Percentiles rank a stretch among this genome's conserved stretches.
phyloP scores from a whole-genome alignment of 2,329 filamentous ascomycete species.

The Ceratocystis huliohia region DNA sequence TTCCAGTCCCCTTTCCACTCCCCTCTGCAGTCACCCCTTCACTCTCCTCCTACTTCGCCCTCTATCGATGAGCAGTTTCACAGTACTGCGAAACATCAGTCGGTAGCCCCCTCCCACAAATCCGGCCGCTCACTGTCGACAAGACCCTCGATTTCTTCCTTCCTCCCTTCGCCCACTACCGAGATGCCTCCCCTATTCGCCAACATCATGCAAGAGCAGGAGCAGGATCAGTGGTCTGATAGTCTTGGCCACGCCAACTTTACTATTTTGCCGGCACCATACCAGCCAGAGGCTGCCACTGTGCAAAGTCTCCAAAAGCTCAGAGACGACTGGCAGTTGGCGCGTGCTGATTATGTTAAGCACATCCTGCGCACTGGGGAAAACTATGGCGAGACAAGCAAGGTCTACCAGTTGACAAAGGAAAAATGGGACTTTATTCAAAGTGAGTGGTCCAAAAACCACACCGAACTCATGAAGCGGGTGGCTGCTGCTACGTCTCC shows the following conservation, averaged over 20 bases:
- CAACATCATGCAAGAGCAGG: conserved; percentile 52
- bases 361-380: conserved; percentile 79
- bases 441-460: conserved; percentile 55
- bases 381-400: conserved; percentile 81
- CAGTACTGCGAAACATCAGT: conserved; percentile 26
- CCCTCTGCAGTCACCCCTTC: conserved; percentile 63
- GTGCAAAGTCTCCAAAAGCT: conserved; percentile 47
- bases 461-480: conserved; percentile 50
- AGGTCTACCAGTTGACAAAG: conserved; percentile 73
- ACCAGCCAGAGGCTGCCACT: conserved; percentile 52
- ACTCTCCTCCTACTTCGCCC: conserved; percentile 51
- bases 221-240: conserved; percentile 66
- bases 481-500: conserved; percentile 32
- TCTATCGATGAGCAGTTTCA: conserved; percentile 45
- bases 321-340: conserved; percentile 68
- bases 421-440: conserved; percentile 81
- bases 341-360: conserved; percentile 75
- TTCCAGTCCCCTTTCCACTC: conserved; percentile 30
- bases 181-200: conserved; percentile 40
- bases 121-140: conserved; percentile 40
- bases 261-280: conserved; percentile 71
- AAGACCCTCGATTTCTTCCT: conserved; percentile 65
- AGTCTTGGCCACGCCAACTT: conserved; percentile 88
- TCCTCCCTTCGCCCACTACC: conserved; percentile 51
- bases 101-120: conserved; percentile 30